Evolutionary conservation across 139 green algal genomes (phyloP), one percentile per base, ranked within the genome.

Genomic region (Protoeuglena noctilucae): DNA sequence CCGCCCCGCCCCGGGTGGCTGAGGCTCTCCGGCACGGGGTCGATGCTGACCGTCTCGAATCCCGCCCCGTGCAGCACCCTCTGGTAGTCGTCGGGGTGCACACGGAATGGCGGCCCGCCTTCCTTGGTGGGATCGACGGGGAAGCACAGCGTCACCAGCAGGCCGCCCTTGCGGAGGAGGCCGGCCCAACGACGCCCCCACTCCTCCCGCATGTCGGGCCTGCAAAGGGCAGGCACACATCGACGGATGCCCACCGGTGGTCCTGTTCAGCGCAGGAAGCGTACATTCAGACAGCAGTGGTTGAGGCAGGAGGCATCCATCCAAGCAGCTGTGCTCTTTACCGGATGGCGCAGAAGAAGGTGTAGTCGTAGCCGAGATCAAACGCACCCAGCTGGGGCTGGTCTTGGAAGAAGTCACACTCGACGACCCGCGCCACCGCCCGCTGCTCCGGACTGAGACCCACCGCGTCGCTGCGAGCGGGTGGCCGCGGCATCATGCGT

Each of bases 301-400:
- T 25, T 18, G 50, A 5, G 26, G 12, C 50, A 41, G 26, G 5
- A 41, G 50, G 12, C 53, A 16, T 22, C 3, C 6, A 16, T 23
- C 6, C 30, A 25, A 29, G 47, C 31, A 62, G 24, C 3, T 24
- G 40, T 21, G 21, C 53, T 19, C 17, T 23, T 40, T 3, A 28
- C 5, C 7, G 50, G 24, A 40, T 41, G 24, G 19, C 27, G 49
- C 40, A 56, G 16, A 34, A 54, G 52, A 28, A 67, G 50, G 75
- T 85, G 69, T 78, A 80, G 57, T 84, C 74, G 50, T 72, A 80
- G 12, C 69, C 75, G n/a, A 80, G 31, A 26, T 82, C 73, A 54
- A 67, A 72, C 1, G 16, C 4, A 3, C 41, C 52, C 23, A 31
- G 5, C 26, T 39, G n/a, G 27, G 26, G 12, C 2, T 43, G 0